These are phyloP conservation scores for Fusarium euwallaceae DNA, from an alignment of 2,329 filamentous ascomycete genomes.

Conservation along the genomic window DNA sequence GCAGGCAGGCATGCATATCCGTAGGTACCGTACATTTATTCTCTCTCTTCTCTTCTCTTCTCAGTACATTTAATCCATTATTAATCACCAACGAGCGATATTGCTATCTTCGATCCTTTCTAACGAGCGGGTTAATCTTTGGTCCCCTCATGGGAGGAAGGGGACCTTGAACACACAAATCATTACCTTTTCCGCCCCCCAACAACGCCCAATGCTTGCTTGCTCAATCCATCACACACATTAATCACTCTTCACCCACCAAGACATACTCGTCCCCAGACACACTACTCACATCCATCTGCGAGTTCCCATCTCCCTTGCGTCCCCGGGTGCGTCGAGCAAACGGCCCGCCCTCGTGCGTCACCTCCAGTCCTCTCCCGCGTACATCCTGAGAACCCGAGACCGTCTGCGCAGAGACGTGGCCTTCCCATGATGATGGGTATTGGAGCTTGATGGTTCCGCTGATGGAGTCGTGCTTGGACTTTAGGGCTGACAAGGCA, in stretches of 20 bases:
- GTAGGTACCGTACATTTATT: too few species aligned
- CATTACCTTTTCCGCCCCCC: slow-evolving; percentile 5
- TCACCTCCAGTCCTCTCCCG: slow-evolving; percentile 60
- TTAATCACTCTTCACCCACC: slow-evolving; percentile 28
- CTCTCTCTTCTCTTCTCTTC: background rate
- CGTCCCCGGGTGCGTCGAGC: slow-evolving; percentile 51
- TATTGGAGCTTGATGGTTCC: slow-evolving; percentile 59
- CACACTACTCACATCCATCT: slow-evolving; percentile 49
- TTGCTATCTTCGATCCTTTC: slow-evolving; percentile 16
- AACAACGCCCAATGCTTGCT: slow-evolving; percentile 2
- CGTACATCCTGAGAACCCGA: slow-evolving; percentile 55
- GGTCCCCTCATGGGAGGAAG: background rate
- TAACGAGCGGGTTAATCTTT: slow-evolving; percentile 27
- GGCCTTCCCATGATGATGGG: slow-evolving; percentile 64
- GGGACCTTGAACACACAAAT: background rate
- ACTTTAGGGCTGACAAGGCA: slow-evolving; percentile 53
- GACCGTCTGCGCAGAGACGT: slow-evolving; percentile 55
- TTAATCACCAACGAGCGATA: slow-evolving; percentile 20
- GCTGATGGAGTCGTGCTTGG: slow-evolving; percentile 60
- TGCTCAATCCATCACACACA: background rate
- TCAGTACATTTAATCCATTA: background rate
- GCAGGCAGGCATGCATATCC: background rate
- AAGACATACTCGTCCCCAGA: slow-evolving; percentile 49
- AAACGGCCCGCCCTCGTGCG: slow-evolving; percentile 48
- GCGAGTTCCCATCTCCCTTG: slow-evolving; percentile 58